Conservation (phyloP, 805 yeast species). For the Candida anglica region DNA sequence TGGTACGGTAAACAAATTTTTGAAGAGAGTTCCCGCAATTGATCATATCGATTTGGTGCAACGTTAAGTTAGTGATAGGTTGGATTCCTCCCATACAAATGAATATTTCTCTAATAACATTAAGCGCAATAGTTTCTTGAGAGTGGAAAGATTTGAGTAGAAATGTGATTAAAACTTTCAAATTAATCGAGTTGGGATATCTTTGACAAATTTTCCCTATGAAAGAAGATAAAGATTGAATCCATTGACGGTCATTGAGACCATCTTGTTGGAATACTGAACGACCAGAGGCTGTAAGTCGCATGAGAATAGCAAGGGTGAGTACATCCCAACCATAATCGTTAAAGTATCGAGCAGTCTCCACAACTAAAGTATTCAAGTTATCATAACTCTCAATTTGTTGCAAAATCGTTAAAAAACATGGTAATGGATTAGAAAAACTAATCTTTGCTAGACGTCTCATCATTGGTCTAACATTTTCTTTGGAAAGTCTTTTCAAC, state of each 20-base stretch:
- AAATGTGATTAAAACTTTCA: constrained; percentile 57
- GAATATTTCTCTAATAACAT: constrained; percentile 65
- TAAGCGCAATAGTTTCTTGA: constrained; percentile 55
- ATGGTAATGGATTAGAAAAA: constrained; percentile 74
- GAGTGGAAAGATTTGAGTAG: constrained; percentile 59
- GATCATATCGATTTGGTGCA: constrained; percentile 59
- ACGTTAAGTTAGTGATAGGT: constrained; percentile 61
- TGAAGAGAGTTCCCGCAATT: constrained; percentile 62
- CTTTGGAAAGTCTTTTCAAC: constrained; percentile 77
- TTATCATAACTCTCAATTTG: constrained; percentile 93
- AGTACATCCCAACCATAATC: constrained; percentile 82
- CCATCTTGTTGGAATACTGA: constrained; percentile 72
- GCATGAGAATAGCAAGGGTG: constrained; percentile 65
- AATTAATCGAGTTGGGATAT: constrained; percentile 50
- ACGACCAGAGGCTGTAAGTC: constrained; percentile 65
- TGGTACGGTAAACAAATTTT: constrained; percentile 50
- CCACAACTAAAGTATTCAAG: constrained; percentile 71
- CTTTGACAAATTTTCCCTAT: constrained; percentile 66
- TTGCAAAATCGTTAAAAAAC: constrained; percentile 63
- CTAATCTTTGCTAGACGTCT: constrained; percentile 68
- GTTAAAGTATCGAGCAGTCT: constrained; percentile 72
- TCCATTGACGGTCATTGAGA: constrained; percentile 76
- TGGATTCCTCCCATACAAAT: constrained; percentile 77
- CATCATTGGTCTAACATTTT: constrained; percentile 70
- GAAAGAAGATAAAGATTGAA: constrained; percentile 75